Evolutionary conservation across 2,329 filamentous ascomycete species (phyloP).

Genomic region (Fonsecaea multimorphosa): DNA sequence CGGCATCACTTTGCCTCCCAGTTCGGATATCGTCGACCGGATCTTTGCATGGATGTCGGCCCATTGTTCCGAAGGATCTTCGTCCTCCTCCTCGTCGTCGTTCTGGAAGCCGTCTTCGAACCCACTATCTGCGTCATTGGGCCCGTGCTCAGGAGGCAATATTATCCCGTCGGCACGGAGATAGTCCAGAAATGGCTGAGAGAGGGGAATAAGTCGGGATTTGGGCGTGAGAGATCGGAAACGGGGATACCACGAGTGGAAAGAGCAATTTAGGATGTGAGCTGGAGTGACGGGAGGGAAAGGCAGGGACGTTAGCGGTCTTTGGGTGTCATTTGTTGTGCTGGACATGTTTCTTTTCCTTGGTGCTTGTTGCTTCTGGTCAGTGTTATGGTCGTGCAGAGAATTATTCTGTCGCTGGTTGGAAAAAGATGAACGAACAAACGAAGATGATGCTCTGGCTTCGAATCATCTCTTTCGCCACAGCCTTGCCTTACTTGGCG

Average conservation of each 20-base stretch:
- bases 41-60: slow-evolving; percentile 77
- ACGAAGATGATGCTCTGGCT: background rate
- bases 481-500: slow-evolving; percentile 18
- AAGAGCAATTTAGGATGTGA: slow-evolving; percentile 93
- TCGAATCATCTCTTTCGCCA: background rate
- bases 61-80: slow-evolving; percentile 64
- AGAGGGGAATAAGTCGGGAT: slow-evolving; percentile 80
- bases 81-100: slow-evolving; percentile 59
- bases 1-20: slow-evolving; percentile 85
- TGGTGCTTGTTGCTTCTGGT: background rate
- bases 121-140: slow-evolving; percentile 56
- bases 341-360: slow-evolving; percentile 1
- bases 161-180: slow-evolving; percentile 92
- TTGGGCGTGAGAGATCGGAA: slow-evolving; percentile 82
- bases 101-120: slow-evolving; percentile 61
- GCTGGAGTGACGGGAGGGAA: slow-evolving; percentile 85
- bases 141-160: slow-evolving; percentile 63
- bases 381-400: background rate
- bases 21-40: slow-evolving; percentile 74
- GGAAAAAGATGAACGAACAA: background rate
- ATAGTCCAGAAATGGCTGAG: slow-evolving; percentile 78
- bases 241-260: slow-evolving; percentile 87
- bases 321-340: slow-evolving; percentile 19
- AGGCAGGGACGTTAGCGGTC: slow-evolving; percentile 52
- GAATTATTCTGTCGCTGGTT: background rate